Conservation (phyloP, 2,329 filamentous ascomycete species). For the Epichloe gansuensis region DNA sequence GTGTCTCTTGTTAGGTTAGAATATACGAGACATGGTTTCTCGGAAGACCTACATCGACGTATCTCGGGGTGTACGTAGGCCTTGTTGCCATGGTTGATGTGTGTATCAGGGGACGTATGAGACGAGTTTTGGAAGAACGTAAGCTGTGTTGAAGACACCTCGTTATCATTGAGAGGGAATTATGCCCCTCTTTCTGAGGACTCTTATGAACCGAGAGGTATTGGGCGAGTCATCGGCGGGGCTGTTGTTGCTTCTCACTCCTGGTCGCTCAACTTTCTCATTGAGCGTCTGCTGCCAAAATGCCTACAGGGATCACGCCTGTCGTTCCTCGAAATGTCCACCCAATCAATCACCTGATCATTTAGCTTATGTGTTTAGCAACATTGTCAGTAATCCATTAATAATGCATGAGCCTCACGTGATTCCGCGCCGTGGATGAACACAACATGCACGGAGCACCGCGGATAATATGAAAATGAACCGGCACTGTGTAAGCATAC, state of each 20-base stretch:
- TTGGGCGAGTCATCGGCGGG: neutral
- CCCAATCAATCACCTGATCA: neutral
- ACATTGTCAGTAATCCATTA: neutral
- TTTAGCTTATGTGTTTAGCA: too few relatives aligned
- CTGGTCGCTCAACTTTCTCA: neutral
- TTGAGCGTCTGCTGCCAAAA: too few relatives aligned
- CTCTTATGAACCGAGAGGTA: neutral
- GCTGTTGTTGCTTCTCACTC: neutral
- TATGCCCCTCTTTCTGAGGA: neutral
- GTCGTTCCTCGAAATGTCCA: too few relatives aligned
- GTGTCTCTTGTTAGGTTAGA: neutral
- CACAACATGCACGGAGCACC: constrained; percentile 4
- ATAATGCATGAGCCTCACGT: constrained; percentile 10
- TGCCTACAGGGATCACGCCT: too few relatives aligned
- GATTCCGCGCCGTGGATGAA: constrained; percentile 9
- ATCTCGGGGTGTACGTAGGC: constrained; percentile 31
- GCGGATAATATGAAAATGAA: neutral
- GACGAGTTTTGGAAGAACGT: neutral
- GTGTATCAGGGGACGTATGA: constrained; percentile 3
- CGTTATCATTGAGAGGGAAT: neutral
- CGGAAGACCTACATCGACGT: constrained; percentile 41
- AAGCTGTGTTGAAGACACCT: neutral
- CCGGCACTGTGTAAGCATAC: neutral
- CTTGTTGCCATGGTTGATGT: constrained; percentile 16
- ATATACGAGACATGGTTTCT: neutral